These are phyloP conservation scores for Aspergillus sp. DNA, from an alignment of 2,329 filamentous ascomycete species.

Conservation along the genomic window DNA sequence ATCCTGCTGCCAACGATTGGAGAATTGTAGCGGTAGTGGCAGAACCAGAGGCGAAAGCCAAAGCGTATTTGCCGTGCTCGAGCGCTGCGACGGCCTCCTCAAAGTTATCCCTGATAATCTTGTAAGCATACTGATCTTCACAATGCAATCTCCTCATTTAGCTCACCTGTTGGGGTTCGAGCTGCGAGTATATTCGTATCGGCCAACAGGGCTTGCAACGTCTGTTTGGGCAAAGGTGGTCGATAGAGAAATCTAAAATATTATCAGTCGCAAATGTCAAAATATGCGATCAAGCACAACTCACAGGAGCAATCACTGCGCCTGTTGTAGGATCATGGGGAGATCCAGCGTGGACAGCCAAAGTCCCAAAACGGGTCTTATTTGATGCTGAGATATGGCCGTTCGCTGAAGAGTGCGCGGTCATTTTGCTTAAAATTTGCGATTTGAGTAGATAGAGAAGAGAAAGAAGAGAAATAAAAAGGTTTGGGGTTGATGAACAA, in stretches of 20 bases:
- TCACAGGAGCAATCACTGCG: slow-evolving; percentile 81
- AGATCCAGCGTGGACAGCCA: slow-evolving; percentile 88
- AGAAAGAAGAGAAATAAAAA: neutral
- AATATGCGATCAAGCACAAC: slow-evolving; percentile 12
- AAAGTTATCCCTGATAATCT: slow-evolving; percentile 65
- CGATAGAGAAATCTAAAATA: slow-evolving; percentile 71
- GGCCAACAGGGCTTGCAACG: slow-evolving; percentile 79
- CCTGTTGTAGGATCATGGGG: slow-evolving; percentile 87
- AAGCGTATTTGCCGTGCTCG: slow-evolving; percentile 84
- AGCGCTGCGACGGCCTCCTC: slow-evolving; percentile 85
- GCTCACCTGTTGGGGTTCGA: slow-evolving; percentile 77
- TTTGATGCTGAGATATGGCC: slow-evolving; percentile 60
- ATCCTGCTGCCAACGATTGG: slow-evolving; percentile 82
- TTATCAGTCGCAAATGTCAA: slow-evolving; percentile 7
- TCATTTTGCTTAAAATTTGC: slow-evolving; percentile 9
- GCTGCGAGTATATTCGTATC: slow-evolving; percentile 88
- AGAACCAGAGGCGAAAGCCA: slow-evolving; percentile 90
- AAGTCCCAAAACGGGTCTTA: slow-evolving; percentile 77
- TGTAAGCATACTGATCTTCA: neutral
- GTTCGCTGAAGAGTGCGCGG: slow-evolving; percentile 17
- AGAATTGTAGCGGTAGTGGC: slow-evolving; percentile 90
- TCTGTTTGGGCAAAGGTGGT: slow-evolving; percentile 91
- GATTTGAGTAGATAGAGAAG: neutral
- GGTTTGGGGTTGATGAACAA: neutral
- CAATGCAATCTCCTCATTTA: neutral